Conservation (phyloP, 768 basidiomycete species). For the Pleurotus eryngii region DNA sequence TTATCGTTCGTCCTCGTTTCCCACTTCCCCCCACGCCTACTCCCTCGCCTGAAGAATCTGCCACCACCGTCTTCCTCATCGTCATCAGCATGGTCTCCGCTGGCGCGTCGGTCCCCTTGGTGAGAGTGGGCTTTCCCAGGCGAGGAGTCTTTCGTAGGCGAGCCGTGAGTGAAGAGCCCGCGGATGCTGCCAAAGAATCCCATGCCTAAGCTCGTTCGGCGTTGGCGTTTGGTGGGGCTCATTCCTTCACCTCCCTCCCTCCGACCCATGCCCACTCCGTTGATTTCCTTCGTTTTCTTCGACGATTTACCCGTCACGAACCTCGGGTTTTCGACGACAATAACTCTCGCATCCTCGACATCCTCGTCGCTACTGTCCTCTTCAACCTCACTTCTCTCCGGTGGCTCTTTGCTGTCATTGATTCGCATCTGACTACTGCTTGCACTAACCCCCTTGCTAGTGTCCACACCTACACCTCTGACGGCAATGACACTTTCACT, state of each 20-base stretch:
- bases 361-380: slow-evolving; percentile 34
- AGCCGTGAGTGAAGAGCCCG: slow-evolving; percentile 33
- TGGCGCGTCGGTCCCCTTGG: slow-evolving; percentile 19
- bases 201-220: neutral
- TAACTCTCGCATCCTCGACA: slow-evolving; percentile 27
- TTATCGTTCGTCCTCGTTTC: slow-evolving; percentile 22
- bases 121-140: neutral
- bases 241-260: neutral
- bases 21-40: slow-evolving; percentile 14
- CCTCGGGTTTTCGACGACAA: slow-evolving; percentile 55
- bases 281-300: too few relatives aligned
- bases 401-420: too few relatives aligned
- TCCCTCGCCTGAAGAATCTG: slow-evolving; percentile 2
- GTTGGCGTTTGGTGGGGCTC: slow-evolving; percentile 1
- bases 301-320: slow-evolving; percentile 25
- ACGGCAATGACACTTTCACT: too few relatives aligned
- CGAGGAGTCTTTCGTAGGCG: neutral
- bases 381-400: slow-evolving; percentile 16
- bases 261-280: too few relatives aligned
- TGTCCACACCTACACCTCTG: too few relatives aligned
- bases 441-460: too few relatives aligned
- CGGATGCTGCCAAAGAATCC: slow-evolving; percentile 44
- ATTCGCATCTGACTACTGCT: too few relatives aligned
- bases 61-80: neutral
- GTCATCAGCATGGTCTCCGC: slow-evolving; percentile 14